These are phyloP conservation scores for Blastobotrys robertii DNA, from an alignment of 805 yeast species.

Conservation along the genomic window DNA sequence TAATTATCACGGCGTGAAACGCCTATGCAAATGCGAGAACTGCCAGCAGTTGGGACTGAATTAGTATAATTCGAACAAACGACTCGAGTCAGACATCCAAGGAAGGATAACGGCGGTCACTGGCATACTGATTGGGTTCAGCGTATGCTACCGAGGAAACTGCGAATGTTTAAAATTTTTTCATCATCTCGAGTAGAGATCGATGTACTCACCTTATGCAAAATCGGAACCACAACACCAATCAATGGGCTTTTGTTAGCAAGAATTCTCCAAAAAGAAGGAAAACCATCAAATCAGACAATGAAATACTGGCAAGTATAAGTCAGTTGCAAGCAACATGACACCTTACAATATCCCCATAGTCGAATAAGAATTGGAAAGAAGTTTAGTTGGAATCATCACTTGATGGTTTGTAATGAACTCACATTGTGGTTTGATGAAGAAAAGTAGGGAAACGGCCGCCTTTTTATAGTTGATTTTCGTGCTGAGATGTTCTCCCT, in stretches of 20 bases:
- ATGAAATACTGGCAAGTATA: constrained; percentile 34
- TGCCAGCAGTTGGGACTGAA: no score
- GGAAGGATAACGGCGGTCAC: constrained; percentile 35
- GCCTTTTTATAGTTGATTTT: no score
- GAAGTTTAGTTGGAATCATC: constrained; percentile 31
- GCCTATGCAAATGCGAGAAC: no score
- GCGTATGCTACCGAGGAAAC: constrained; percentile 36
- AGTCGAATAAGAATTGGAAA: constrained; percentile 31
- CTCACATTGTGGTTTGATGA: not conserved
- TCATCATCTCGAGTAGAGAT: constrained; percentile 27
- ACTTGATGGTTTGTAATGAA: constrained; percentile 11
- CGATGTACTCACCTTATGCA: not conserved
- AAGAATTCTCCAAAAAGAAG: not conserved
- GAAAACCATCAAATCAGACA: constrained; percentile 16
- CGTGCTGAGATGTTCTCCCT: no score
- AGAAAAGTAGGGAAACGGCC: not conserved
- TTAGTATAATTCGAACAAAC: no score
- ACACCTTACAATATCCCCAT: constrained; percentile 32
- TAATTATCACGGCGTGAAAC: no score
- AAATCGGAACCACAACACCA: not conserved
- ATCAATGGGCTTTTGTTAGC: not conserved
- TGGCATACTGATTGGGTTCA: constrained; percentile 32
- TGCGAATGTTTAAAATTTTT: constrained; percentile 32
- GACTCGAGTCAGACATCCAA: constrained; percentile 31
- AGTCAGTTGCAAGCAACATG: constrained; percentile 18